Conservation (phyloP, 768 basidiomycete species). For the Stropharia rugosoannulata region DNA sequence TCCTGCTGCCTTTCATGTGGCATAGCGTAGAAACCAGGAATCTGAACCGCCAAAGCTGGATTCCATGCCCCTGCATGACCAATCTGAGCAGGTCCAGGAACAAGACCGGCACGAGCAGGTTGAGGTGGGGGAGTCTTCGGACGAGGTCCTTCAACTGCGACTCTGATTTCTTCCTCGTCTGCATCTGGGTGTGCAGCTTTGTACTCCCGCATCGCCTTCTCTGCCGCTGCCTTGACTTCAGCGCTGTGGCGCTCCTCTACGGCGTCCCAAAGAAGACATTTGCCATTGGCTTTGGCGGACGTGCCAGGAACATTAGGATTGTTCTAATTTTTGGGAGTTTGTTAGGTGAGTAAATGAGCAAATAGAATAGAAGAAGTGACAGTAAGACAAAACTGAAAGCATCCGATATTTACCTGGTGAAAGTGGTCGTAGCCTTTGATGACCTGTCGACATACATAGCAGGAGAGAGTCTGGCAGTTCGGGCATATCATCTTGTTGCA, state of each 20-base stretch:
- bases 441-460: background rate
- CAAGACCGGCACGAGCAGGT: too few relatives aligned
- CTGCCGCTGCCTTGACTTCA: background rate
- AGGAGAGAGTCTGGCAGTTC: background rate
- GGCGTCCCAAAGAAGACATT: background rate
- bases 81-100: too few relatives aligned
- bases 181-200: background rate
- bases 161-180: background rate
- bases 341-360: background rate
- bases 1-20: too few relatives aligned
- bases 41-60: too few relatives aligned
- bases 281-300: background rate
- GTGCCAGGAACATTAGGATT: background rate
- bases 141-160: background rate
- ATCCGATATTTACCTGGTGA: background rate
- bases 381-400: background rate
- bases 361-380: background rate
- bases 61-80: too few relatives aligned
- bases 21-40: too few relatives aligned
- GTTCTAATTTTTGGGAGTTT: background rate
- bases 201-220: background rate
- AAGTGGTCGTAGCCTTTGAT: conserved; percentile 1
- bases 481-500: conserved; percentile 1
- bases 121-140: too few relatives aligned
- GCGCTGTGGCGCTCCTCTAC: background rate